phyloP scores from a whole-genome alignment of 1,284 basidiomycete genomes.

The Pterula multifida region DNA sequence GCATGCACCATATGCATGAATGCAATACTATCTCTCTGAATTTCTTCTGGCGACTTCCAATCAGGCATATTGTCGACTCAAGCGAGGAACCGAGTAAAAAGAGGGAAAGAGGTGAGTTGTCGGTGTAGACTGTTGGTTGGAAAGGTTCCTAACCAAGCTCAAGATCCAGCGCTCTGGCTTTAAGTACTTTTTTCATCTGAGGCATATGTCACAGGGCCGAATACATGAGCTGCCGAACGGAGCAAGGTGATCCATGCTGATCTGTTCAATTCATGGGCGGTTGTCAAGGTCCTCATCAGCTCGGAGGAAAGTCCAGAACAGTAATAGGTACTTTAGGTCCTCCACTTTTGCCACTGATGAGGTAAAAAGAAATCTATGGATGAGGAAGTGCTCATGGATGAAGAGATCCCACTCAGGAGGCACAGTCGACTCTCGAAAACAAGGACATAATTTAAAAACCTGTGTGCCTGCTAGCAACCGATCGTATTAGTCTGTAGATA shows the following conservation, averaged over 20 bases:
- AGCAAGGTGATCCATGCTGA: neutral
- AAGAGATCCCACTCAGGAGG: too few relatives aligned
- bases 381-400: neutral
- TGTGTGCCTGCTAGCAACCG: too few relatives aligned
- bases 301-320: neutral
- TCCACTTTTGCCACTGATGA: neutral
- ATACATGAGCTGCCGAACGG: neutral
- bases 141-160: neutral
- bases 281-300: neutral
- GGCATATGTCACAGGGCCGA: neutral
- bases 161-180: neutral
- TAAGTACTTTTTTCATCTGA: neutral
- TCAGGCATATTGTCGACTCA: neutral
- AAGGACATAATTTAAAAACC: too few relatives aligned
- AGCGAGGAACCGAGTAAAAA: neutral
- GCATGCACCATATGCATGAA: neutral
- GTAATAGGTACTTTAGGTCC: neutral
- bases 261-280: neutral
- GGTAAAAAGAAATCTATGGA: neutral
- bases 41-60: neutral
- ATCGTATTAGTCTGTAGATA: too few relatives aligned
- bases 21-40: neutral
- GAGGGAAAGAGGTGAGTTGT: neutral
- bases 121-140: neutral
- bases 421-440: too few relatives aligned